Conservation (phyloP, 257 asterid species). For the Misopates orontium region DNA sequence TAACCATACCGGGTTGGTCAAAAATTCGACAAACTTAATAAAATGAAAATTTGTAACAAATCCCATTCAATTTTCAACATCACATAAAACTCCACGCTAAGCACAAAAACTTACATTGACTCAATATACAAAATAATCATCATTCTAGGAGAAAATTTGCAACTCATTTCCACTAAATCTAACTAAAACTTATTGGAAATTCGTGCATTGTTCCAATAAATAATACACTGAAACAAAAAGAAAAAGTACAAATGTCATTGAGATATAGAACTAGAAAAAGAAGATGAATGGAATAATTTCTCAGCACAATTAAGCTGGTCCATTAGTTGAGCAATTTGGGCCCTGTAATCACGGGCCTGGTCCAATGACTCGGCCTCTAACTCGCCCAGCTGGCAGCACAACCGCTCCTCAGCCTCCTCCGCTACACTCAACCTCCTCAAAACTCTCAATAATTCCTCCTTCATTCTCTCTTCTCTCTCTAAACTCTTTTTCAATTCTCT, state of each 20-base stretch:
- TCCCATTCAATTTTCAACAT: too few species aligned
- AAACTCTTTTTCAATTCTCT: slow-evolving; percentile 48
- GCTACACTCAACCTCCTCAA: slow-evolving; percentile 61
- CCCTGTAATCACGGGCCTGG: slow-evolving; percentile 55
- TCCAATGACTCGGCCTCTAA: slow-evolving; percentile 80
- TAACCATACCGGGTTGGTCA: too few species aligned
- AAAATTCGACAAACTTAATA: too few species aligned
- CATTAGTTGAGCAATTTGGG: slow-evolving; percentile 41
- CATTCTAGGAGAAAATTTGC: too few species aligned
- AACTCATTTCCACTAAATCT: too few species aligned
- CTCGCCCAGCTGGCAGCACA: slow-evolving; percentile 80
- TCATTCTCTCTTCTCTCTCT: slow-evolving; percentile 66
- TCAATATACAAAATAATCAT: too few species aligned
- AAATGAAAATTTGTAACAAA: too few species aligned
- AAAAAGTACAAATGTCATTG: slow-evolving; percentile 14
- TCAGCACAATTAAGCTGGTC: slow-evolving; percentile 47
- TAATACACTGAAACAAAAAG: too few species aligned
- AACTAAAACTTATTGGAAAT: too few species aligned
- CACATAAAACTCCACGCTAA: too few species aligned
- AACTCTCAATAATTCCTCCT: slow-evolving; percentile 42
- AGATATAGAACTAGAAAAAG: slow-evolving; percentile 29
- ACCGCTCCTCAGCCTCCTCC: slow-evolving; percentile 90
- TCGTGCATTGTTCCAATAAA: too few species aligned
- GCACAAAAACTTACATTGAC: too few species aligned
- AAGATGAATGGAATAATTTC: slow-evolving; percentile 30